phyloP scores from a whole-genome alignment of 768 basidiomycete species.

The Russula abietina region DNA sequence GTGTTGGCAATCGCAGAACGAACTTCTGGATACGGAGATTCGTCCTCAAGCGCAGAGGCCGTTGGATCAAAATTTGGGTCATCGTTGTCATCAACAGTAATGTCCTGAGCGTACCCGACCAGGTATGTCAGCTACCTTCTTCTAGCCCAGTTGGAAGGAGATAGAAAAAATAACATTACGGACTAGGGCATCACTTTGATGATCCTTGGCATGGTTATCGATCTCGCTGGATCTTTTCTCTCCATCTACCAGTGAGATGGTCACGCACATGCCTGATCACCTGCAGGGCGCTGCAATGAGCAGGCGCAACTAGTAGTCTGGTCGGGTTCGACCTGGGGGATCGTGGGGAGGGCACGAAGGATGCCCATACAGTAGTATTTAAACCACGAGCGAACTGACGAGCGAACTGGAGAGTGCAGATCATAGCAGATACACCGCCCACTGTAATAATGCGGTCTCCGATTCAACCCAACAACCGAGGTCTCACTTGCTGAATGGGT shows the following conservation, averaged over 20 bases:
- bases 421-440: no score
- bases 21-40: conserved; percentile 53
- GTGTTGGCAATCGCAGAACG: no score
- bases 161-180: background rate
- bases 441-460: no score
- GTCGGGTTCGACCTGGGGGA: background rate
- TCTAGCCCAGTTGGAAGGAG: background rate
- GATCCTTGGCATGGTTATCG: conserved; percentile 17
- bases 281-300: background rate
- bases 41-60: conserved; percentile 34
- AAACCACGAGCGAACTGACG: no score
- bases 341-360: background rate
- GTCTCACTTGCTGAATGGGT: no score
- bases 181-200: background rate
- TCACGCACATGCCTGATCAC: conserved; percentile 19
- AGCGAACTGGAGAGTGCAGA: no score
- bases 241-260: conserved; percentile 8
- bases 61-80: no score
- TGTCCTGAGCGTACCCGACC: background rate
- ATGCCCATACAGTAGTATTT: no score
- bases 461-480: no score
- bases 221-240: conserved; percentile 25
- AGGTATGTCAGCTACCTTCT: no score
- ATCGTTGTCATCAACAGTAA: conserved; percentile 28
- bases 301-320: conserved; percentile 3